Evolutionary conservation across 768 basidiomycete genomes (phyloP).

Genomic region (Trametes sanguinea): DNA sequence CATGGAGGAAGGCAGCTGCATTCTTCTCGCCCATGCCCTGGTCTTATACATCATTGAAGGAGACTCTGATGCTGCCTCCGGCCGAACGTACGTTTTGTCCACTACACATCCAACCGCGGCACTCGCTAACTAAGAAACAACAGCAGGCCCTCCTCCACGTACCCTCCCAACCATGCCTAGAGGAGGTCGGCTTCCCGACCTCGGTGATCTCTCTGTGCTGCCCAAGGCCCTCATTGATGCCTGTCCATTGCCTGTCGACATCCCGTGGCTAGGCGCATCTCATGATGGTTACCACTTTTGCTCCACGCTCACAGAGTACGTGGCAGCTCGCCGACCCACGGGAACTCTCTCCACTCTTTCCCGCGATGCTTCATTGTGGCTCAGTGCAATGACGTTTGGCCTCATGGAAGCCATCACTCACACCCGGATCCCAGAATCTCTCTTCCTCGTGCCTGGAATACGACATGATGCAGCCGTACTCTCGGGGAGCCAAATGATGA

Average conservation of each 20-base stretch:
- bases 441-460: background rate
- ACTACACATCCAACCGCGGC: no score
- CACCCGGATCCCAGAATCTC: background rate
- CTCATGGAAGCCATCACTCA: background rate
- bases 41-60: no score
- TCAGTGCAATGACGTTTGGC: background rate
- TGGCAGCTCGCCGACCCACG: background rate
- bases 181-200: no score
- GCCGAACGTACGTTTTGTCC: no score
- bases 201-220: no score
- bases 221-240: no score
- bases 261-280: conserved; percentile 1
- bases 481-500: background rate
- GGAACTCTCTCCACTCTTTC: background rate
- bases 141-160: no score
- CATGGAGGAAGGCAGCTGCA: no score
- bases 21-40: no score
- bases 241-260: background rate
- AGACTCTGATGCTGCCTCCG: no score
- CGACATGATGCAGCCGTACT: background rate
- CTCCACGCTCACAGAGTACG: background rate
- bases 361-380: background rate
- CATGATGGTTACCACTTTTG: conserved; percentile 4
- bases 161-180: no score
- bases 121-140: no score